Evolutionary conservation across 768 basidiomycete species (phyloP).

Genomic region (Cystobasidium ongulense): DNA sequence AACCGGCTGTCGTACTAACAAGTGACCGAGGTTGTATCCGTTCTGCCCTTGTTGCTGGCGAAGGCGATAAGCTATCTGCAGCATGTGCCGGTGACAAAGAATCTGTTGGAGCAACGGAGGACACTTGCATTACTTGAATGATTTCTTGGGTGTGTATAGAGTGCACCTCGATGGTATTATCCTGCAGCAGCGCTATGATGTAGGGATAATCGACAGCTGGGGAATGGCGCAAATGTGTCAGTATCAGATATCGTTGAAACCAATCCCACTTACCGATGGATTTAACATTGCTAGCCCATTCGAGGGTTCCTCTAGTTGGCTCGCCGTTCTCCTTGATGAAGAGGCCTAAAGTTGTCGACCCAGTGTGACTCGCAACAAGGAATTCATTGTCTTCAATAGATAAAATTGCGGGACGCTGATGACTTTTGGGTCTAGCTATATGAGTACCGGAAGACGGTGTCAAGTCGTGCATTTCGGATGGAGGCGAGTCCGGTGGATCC

Average conservation of each 20-base stretch:
- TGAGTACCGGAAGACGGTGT: slow-evolving; percentile 42
- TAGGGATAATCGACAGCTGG: slow-evolving; percentile 74
- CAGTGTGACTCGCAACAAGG: slow-evolving; percentile 76
- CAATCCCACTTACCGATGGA: slow-evolving; percentile 54
- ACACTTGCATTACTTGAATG: slow-evolving; percentile 55
- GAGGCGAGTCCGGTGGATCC: slow-evolving; percentile 44
- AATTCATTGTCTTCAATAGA: slow-evolving; percentile 72
- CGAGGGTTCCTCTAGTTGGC: slow-evolving; percentile 77
- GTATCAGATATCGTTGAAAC: background rate
- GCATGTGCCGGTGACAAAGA: background rate
- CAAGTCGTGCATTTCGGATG: background rate
- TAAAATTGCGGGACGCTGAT: slow-evolving; percentile 59
- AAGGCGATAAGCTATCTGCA: background rate
- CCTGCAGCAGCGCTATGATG: slow-evolving; percentile 65
- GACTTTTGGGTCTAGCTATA: slow-evolving; percentile 1
- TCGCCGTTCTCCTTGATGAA: slow-evolving; percentile 79
- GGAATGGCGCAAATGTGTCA: background rate
- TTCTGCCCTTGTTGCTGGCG: background rate
- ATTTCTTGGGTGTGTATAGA: slow-evolving; percentile 64
- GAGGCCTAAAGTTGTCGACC: slow-evolving; percentile 67
- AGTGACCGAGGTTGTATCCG: slow-evolving; percentile 4
- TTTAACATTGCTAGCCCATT: slow-evolving; percentile 72
- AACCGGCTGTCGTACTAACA: slow-evolving; percentile 9
- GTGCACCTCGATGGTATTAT: slow-evolving; percentile 73
- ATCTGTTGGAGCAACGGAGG: background rate